Percentiles rank a stretch among this genome's conserved stretches.
Conservation (phyloP, 495 filamentous ascomycete species). For the Neurospora sp. region DNA sequence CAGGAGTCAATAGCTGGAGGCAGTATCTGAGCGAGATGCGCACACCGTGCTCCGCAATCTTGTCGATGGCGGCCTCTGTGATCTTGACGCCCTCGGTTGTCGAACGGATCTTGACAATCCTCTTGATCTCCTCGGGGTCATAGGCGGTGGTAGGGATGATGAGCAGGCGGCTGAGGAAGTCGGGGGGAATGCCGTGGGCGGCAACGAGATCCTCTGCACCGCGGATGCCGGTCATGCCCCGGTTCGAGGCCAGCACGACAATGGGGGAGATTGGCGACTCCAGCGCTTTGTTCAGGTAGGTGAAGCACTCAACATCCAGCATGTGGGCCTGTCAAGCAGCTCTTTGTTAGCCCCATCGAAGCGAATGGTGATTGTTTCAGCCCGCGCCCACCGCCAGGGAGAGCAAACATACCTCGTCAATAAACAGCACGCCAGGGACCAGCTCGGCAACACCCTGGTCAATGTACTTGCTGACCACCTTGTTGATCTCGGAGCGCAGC, state of each 20-base stretch:
- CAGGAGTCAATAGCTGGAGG: slow-evolving; percentile 82
- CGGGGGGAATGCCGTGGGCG: slow-evolving; percentile 86
- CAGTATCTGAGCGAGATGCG: slow-evolving; percentile 86
- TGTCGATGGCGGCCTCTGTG: slow-evolving; percentile 71
- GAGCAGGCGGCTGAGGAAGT: slow-evolving; percentile 83
- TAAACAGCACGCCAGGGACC: slow-evolving; percentile 93
- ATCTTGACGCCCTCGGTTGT: slow-evolving; percentile 72
- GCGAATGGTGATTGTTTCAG: neutral
- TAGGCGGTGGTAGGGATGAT: slow-evolving; percentile 92
- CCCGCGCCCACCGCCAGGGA: neutral
- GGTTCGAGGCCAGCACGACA: slow-evolving; percentile 94
- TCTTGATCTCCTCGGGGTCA: slow-evolving; percentile 72
- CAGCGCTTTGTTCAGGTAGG: slow-evolving; percentile 92
- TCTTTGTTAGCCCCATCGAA: slow-evolving; percentile 11
- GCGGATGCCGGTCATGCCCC: slow-evolving; percentile 80
- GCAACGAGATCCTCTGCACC: slow-evolving; percentile 74
- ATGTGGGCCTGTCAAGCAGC: slow-evolving; percentile 66
- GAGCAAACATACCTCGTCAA: slow-evolving; percentile 69
- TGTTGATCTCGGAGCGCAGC: slow-evolving; percentile 90
- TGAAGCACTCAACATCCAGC: slow-evolving; percentile 98
- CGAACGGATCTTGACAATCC: slow-evolving; percentile 74
- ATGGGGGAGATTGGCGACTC: slow-evolving; percentile 90
- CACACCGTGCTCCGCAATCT: slow-evolving; percentile 74
- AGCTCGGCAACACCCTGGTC: slow-evolving; percentile 97
- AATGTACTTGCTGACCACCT: slow-evolving; percentile 95